Base-by-base conservation (phyloP, 805 yeast species). In the Yarrowia divulgata region DNA sequence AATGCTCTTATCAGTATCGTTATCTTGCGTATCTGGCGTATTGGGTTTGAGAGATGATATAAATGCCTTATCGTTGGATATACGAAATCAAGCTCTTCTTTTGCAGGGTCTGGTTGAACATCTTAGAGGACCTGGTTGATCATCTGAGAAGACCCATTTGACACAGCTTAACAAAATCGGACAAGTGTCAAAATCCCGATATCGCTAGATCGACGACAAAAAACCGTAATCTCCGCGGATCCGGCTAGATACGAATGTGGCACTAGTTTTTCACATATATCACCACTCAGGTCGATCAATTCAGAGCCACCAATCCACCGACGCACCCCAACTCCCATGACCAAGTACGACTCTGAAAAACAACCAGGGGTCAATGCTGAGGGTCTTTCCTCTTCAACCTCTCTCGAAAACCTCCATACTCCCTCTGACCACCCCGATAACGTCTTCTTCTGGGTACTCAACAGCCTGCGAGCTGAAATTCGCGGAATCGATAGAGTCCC, bases 401-500 rank as follows among this genome's bases (percentile, higher is more conserved):
- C 68, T n/a, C 55, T 63, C 43, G 67, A 60, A 8, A 45, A 43
- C 40, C 19, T 43, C 34, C 19, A 45, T 3, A 23, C 29, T 23
- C 29, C 29, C 29, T 23, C 29, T 23, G 67, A 34, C 32, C 66
- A 60, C 49, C 45, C 57, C 6, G 68, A 63, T 39, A 48, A 48
- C 39, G 18, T 63, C 34, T 63, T 63, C 57, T 49, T 37, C 40
- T 39, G 57, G 9, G 4, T 48, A 3, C 68, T 63, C 39, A 18
- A 48, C 32, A 13, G 13, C 35, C 63, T 74, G 50, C 71, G 72
- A 34, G 81, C 80, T 60, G 92, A 88, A 76, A 82, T 85, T 29
- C 85, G 90, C 75, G 97, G 97, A 79, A 87, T 93, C 72, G 97
- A 91, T 74, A 83, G 89, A 50, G 85, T 93, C 69, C 87, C 90